Conservation (phyloP, 768 basidiomycete genomes). For the Hygrophorus pudorinus region DNA sequence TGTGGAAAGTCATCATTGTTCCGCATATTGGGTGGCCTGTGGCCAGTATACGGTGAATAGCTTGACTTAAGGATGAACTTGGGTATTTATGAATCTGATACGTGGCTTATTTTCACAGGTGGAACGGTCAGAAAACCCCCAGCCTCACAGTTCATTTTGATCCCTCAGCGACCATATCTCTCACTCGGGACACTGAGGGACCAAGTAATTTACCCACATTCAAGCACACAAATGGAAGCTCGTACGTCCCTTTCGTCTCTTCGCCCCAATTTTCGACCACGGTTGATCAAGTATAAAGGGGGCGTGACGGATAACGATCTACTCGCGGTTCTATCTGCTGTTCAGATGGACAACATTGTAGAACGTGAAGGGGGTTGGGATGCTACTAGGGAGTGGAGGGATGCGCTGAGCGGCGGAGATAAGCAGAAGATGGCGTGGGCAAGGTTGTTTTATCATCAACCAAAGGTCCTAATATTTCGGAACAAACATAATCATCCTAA, state of each 20-base stretch:
- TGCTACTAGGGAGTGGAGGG: constrained; percentile 82
- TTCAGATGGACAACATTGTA: constrained; percentile 81
- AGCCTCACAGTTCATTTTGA: constrained; percentile 82
- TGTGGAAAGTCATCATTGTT: constrained; percentile 89
- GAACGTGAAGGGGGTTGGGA: constrained; percentile 98
- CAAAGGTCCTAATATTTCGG: constrained; percentile 45
- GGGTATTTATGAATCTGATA: background rate
- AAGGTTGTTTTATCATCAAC: constrained; percentile 88
- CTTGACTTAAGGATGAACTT: too few relatives aligned
- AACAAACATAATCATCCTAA: constrained; percentile 1
- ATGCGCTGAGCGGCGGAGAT: constrained; percentile 88
- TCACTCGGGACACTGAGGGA: constrained; percentile 89
- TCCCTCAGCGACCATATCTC: constrained; percentile 95
- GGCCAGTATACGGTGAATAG: constrained; percentile 58
- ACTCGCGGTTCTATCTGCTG: constrained; percentile 55
- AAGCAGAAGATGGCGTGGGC: constrained; percentile 99
- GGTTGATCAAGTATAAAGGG: constrained; percentile 25
- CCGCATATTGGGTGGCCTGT: constrained; percentile 93
- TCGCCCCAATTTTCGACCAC: background rate
- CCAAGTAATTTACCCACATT: constrained; percentile 94
- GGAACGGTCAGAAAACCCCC: constrained; percentile 87
- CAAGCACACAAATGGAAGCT: constrained; percentile 64
- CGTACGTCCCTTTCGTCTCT: constrained; percentile 36
- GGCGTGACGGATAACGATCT: constrained; percentile 71
- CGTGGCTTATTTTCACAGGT: constrained; percentile 51